Base-by-base conservation (phyloP, 2,329 filamentous ascomycete species). In the Neofusicoccum umdonicola region DNA sequence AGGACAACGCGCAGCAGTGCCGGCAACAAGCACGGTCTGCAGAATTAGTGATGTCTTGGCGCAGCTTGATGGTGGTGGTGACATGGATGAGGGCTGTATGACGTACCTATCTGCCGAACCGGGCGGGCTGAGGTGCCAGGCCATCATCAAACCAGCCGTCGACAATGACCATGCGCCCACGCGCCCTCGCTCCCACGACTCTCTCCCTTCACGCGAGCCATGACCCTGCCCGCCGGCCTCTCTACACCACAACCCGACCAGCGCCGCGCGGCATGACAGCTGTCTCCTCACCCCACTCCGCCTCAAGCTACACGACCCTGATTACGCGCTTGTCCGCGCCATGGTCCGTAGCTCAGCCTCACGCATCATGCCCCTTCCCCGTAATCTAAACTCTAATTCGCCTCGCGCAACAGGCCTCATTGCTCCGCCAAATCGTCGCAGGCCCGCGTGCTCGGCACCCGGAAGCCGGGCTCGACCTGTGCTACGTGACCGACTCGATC, bases 361-460 rank as follows among this genome's bases (percentile, higher is more conserved):
- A 13, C 11, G 19, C 11, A n/a, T 34, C 19, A 42, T 42, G 17
- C 54, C 54, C 22, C 13, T 3, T 27, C 41, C 27, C 39, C 6
- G 6, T 35, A 15, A 13, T 3, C 15, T 19, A 11, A n/a, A 57
- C 15, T 31, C 39, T 57, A 57, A 57, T 17, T 15, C 39, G 22
- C 12, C 12, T 41, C 17, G 22, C 39, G 13, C 9, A 39, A 57
- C 57, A 77, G 75, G 75, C 75, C 52, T 77, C 75, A 6, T 80
- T 98, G 67, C 85, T 98, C 69, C 91, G 94, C 71, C 92, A 96
- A 76, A 91, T 98, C 68, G 92, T 98, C 67, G 93, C 95, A 50
- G 90, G 93, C 9, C 94, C 95, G 12, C 88, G 95, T 69, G 84
- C 89, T 66, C 87, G 89, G 71, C 93, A 98, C 75, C 85, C 90